phyloP scores from a whole-genome alignment of 2,329 filamentous ascomycete species.

The Diaporthe aspalathi region DNA sequence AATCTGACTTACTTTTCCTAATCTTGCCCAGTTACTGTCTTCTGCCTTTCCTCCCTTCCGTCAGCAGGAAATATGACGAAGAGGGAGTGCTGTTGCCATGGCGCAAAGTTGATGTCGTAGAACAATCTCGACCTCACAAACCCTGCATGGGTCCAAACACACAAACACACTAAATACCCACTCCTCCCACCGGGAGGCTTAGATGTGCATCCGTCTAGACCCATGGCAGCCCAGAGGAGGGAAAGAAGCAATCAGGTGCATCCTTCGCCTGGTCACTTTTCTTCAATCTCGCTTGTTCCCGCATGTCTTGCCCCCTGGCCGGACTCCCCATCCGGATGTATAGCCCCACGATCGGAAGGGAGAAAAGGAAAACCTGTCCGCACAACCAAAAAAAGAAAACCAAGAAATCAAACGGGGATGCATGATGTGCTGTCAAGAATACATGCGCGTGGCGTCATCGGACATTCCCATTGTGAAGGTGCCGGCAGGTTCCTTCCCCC shows the following conservation, averaged over 20 bases:
- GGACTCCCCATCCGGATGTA: conserved; percentile 15
- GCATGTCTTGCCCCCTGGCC: conserved; percentile 28
- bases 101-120: conserved; percentile 22
- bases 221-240: neutral
- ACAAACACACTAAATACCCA: neutral
- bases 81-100: conserved; percentile 9
- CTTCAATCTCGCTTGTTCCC: conserved; percentile 32
- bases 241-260: neutral
- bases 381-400: neutral
- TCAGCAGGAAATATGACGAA: neutral
- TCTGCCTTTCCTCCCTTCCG: neutral
- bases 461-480: conserved; percentile 25
- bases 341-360: conserved; percentile 14
- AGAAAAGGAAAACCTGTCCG: neutral
- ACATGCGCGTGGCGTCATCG: conserved; percentile 23
- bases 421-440: conserved; percentile 29
- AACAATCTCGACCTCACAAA: conserved; percentile 18
- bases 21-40: neutral
- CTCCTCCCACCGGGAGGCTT: conserved; percentile 5
- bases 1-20: conserved; percentile 12
- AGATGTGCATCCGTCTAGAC: conserved; percentile 29
- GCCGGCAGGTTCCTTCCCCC: conserved; percentile 2
- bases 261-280: neutral
- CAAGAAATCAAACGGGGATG: conserved; percentile 21
- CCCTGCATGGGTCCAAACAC: conserved; percentile 6